Evolutionary conservation across 2,329 filamentous ascomycete genomes (phyloP), one percentile per base, ranked within the genome.

Genomic region (Byssoonygena ceratinophila): DNA sequence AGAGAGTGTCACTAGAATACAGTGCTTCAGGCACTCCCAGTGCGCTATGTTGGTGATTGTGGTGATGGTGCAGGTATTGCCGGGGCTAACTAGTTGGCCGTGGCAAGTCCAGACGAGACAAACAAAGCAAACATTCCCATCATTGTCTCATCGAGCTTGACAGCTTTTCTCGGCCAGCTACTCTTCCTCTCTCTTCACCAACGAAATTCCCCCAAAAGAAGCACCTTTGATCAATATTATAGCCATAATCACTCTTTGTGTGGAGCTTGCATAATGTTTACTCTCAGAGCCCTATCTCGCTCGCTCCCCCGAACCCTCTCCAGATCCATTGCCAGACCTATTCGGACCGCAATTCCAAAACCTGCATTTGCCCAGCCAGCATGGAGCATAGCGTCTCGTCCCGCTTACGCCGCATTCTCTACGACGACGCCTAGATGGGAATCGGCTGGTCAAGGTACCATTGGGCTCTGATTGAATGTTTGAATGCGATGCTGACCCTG

Each of bases 281-380:
- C 84, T 59, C 73, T 87, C 59, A 78, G 84, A 67, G 72, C 76
- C 55, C 66, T 84, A 58, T 76, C 79, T 64, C 83, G 85, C 66
- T 78, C 81, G 46, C 79, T 82, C 65, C 83, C 85, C 61, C 80
- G 83, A 66, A 74, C 76, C 54, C 61, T 84, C 51, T 72, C 78
- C 60, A 79, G 83, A 57, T 68, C 69, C 61, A 64, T 84, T 58
- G 71, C 76, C 61, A 75, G 76, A 66, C 70, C 74, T 54, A 68
- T 76, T 11, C 47, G 53, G 55, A 68, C 72, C 45, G 63, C 70
- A 44, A 63, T 76, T 61, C 74, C 74, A 57, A 73, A 76, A 63
- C 72, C 71, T 62, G 66, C 71, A 57, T 63, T 80, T 52, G 61
- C 75, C 60, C 77, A 75, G 61, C 66, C 74, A 36, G 64, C 74